Conservation (phyloP, 192 early-diverging fungal species). For the Allomyces arbusculus region DNA sequence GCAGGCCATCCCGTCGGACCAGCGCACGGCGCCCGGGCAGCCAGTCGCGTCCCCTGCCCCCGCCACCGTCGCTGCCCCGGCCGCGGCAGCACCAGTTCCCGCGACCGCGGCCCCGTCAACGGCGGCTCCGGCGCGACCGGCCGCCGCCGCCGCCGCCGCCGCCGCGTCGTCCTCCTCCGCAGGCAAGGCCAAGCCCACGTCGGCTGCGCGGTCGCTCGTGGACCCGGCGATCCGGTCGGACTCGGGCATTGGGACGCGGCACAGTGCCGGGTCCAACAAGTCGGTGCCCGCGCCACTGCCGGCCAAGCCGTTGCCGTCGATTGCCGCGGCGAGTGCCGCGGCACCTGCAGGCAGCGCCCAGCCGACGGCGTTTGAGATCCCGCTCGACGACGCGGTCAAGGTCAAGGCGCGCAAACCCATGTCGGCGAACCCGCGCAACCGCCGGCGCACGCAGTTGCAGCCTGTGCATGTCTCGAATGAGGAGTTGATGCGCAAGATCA, state of each 20-base stretch:
- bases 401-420: not conserved
- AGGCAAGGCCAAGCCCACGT: not conserved
- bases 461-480: not conserved
- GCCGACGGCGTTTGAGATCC: not conserved
- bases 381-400: not conserved
- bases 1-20: not conserved
- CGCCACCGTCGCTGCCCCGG: not conserved
- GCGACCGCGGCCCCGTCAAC: not conserved
- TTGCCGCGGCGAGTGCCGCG: not conserved
- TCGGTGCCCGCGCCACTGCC: not conserved
- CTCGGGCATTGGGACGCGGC: not conserved
- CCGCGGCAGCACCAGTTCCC: not conserved
- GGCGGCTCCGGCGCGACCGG: not conserved
- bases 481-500: not conserved
- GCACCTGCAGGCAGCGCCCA: not conserved
- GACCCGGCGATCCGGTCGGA: not conserved
- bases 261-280: not conserved
- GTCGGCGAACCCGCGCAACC: not conserved
- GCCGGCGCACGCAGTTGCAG: not conserved
- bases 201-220: not conserved
- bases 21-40: not conserved
- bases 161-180: not conserved
- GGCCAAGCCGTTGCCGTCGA: not conserved
- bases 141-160: too few species aligned
- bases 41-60: not conserved